phyloP scores from a whole-genome alignment of 768 basidiomycete species.

The Obba rivulosa region DNA sequence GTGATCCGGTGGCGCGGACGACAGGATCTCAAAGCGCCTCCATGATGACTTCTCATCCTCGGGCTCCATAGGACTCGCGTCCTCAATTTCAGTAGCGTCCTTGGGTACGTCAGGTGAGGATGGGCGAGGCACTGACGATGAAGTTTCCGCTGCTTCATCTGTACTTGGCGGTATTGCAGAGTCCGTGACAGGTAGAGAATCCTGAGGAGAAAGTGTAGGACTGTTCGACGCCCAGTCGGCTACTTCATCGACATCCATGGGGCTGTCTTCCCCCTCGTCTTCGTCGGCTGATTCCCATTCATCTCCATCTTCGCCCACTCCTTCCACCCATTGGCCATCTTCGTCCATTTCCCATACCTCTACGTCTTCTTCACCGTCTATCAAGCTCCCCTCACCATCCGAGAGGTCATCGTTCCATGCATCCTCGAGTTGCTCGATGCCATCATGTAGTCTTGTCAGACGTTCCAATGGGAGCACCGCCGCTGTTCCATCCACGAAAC shows the following conservation, averaged over 20 bases:
- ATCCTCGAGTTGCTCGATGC: conserved; percentile 72
- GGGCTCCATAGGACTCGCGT: conserved; percentile 22
- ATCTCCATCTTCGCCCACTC: conserved; percentile 19
- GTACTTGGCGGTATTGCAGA: not conserved
- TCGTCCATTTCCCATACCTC: conserved; percentile 38
- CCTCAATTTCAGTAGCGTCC: conserved; percentile 20
- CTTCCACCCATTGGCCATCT: conserved; percentile 28
- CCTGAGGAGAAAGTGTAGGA: conserved; percentile 9
- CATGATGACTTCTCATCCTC: conserved; percentile 45
- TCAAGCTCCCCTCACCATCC: conserved; percentile 21
- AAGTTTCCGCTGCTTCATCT: not conserved
- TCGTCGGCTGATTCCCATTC: conserved; percentile 30
- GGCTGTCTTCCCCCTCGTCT: conserved; percentile 30
- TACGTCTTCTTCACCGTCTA: conserved; percentile 39
- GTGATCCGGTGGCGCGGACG: conserved; percentile 77
- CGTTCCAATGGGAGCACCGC: conserved; percentile 56
- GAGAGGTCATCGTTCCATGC: conserved; percentile 46
- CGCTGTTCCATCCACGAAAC: conserved; percentile 52
- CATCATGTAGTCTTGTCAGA: conserved; percentile 75
- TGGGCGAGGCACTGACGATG: not conserved
- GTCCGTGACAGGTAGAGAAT: conserved; percentile 1
- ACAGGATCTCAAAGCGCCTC: conserved; percentile 78
- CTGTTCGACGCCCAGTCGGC: conserved; percentile 23
- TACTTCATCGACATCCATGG: conserved; percentile 34
- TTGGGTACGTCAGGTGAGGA: conserved; percentile 25